Conservation (phyloP, 2,329 filamentous ascomycete species). For the Venturia carpophila region DNA sequence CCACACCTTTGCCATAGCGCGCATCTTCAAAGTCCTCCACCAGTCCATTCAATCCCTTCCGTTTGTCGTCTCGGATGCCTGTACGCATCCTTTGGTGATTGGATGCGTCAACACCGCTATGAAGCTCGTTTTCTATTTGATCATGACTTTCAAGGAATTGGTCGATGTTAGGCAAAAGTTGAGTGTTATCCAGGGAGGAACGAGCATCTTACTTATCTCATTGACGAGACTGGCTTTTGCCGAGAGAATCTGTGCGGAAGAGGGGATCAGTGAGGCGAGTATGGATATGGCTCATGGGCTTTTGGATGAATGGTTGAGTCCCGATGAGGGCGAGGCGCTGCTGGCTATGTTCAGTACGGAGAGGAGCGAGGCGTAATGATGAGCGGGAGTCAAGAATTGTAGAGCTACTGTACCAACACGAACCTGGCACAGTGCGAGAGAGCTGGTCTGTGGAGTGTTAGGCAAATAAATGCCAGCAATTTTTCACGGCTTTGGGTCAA, state of each 20-base stretch:
- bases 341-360: conserved; percentile 33
- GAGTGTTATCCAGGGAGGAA: conserved; percentile 58
- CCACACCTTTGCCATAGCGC: conserved; percentile 63
- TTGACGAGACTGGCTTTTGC: conserved; percentile 80
- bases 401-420: neutral
- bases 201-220: conserved; percentile 74
- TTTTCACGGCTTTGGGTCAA: too few relatives aligned
- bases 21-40: conserved; percentile 67
- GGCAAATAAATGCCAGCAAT: too few relatives aligned
- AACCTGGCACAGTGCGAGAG: too few relatives aligned
- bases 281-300: conserved; percentile 75
- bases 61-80: conserved; percentile 27
- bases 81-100: conserved; percentile 34
- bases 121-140: conserved; percentile 53
- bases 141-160: conserved; percentile 51
- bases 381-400: neutral
- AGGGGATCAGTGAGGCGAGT: conserved; percentile 67
- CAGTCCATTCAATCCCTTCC: conserved; percentile 61
- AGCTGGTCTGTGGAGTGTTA: too few relatives aligned
- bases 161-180: conserved; percentile 66
- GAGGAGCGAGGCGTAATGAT: neutral
- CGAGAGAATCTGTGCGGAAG: conserved; percentile 65
- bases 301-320: conserved; percentile 70
- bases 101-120: conserved; percentile 51
- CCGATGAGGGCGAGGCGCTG: conserved; percentile 64